Evolutionary conservation across 2,329 filamentous ascomycete species (phyloP).

Genomic region (Diaporthe sp.): DNA sequence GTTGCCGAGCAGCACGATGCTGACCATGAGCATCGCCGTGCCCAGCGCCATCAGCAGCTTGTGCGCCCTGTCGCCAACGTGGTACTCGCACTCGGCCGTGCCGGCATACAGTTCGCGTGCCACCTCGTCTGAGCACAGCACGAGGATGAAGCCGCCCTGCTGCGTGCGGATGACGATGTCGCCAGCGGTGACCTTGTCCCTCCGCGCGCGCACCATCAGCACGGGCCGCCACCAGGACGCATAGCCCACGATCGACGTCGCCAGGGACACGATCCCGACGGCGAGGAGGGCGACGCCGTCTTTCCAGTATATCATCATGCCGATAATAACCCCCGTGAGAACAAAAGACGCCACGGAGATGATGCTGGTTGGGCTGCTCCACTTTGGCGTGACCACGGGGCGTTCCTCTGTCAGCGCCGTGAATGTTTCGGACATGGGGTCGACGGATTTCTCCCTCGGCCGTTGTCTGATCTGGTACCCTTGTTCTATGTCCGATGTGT

Average conservation of each 20-base stretch:
- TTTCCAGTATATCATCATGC: constrained; percentile 55
- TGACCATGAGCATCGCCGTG: constrained; percentile 72
- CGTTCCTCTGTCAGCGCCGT: constrained; percentile 54
- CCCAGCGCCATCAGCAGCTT: constrained; percentile 65
- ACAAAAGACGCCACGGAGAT: constrained; percentile 50
- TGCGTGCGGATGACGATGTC: constrained; percentile 8
- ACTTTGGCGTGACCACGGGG: constrained; percentile 63
- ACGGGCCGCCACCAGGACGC: constrained; percentile 71
- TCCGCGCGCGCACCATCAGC: constrained; percentile 58
- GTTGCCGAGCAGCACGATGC: constrained; percentile 74
- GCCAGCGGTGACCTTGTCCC: background rate
- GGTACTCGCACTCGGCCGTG: constrained; percentile 12
- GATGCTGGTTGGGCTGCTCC: constrained; percentile 67
- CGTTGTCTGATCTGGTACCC: background rate
- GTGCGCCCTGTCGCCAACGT: constrained; percentile 3
- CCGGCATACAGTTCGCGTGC: constrained; percentile 4
- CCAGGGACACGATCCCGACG: constrained; percentile 46
- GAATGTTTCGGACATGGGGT: constrained; percentile 58
- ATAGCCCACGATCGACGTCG: constrained; percentile 67
- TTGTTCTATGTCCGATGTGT: constrained; percentile 6
- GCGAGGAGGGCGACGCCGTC: constrained; percentile 63
- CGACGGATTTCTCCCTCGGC: constrained; percentile 51
- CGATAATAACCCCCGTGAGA: constrained; percentile 63
- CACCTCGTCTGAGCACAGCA: constrained; percentile 6
- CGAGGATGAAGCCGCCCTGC: constrained; percentile 16